These are phyloP conservation scores for Fraxinus floribunda DNA, from an alignment of 305 asterid genomes.

Conservation along the genomic window DNA sequence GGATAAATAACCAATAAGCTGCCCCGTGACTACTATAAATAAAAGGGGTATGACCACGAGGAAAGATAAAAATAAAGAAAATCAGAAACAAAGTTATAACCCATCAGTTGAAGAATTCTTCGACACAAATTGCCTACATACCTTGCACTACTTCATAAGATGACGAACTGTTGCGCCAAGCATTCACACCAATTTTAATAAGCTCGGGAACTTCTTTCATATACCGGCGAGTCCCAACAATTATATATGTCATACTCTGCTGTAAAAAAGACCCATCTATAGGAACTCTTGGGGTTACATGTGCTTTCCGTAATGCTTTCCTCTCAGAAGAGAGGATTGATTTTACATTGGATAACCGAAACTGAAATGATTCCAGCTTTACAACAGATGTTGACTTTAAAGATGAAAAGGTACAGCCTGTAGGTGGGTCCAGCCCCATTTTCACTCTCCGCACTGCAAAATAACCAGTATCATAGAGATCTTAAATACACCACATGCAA, in stretches of 20 bases:
- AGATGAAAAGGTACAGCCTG: constrained; percentile 72
- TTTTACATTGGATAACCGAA: constrained; percentile 63
- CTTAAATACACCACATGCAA: constrained; percentile 12
- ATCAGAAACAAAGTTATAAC: constrained; percentile 2
- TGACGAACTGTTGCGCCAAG: constrained; percentile 68
- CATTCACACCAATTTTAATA: constrained; percentile 62
- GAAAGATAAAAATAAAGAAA: constrained; percentile 2
- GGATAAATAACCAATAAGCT: background rate
- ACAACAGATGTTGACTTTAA: constrained; percentile 57
- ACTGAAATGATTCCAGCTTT: constrained; percentile 68
- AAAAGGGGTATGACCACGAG: background rate
- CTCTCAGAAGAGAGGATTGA: constrained; percentile 72
- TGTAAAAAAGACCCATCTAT: constrained; percentile 60
- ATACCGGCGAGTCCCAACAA: constrained; percentile 66
- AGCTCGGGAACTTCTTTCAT: constrained; percentile 76
- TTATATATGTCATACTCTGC: constrained; percentile 61
- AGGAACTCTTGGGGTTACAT: constrained; percentile 49
- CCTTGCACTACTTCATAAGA: constrained; percentile 77
- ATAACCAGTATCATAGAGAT: background rate
- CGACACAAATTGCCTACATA: constrained; percentile 26
- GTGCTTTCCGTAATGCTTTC: constrained; percentile 54
- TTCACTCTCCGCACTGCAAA: constrained; percentile 83
- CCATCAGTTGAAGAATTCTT: constrained; percentile 5
- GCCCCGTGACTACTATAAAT: background rate
- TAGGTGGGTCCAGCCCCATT: constrained; percentile 87